Conservation (phyloP, 495 filamentous ascomycete genomes). For the Aspergillus hancockii region DNA sequence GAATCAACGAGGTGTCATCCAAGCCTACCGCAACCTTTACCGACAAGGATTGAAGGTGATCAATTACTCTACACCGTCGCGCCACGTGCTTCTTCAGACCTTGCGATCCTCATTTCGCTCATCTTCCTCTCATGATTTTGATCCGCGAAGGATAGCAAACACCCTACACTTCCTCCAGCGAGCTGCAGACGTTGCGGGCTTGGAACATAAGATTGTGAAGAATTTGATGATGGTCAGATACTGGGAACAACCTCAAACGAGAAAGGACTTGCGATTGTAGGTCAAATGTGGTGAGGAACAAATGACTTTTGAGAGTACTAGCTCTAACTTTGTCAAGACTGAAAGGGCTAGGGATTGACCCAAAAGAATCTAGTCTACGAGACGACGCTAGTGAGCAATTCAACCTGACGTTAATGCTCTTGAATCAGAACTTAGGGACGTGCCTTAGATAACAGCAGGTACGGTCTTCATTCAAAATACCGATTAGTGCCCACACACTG, state of each 20-base stretch:
- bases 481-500: neutral
- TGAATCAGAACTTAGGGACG: constrained; percentile 70
- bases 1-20: constrained; percentile 50
- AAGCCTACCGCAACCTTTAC: constrained; percentile 80
- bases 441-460: constrained; percentile 57
- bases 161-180: constrained; percentile 76
- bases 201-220: constrained; percentile 81
- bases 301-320: neutral
- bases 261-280: constrained; percentile 39
- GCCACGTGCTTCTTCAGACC: constrained; percentile 62
- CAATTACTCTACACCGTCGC: constrained; percentile 75
- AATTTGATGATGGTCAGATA: constrained; percentile 66
- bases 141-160: constrained; percentile 61
- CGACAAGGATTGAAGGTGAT: constrained; percentile 73
- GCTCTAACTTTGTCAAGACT: constrained; percentile 33
- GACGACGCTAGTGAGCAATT: constrained; percentile 56
- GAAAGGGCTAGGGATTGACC: constrained; percentile 31
- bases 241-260: constrained; percentile 51
- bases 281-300: constrained; percentile 18
- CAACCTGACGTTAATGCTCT: constrained; percentile 65
- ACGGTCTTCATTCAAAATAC: neutral
- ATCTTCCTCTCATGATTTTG: constrained; percentile 49
- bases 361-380: constrained; percentile 28
- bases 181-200: constrained; percentile 62
- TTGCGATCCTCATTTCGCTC: constrained; percentile 74